A percentile compares a stretch with the other conserved stretches of the same genome.
phyloP scores from a whole-genome alignment of 176 grass and related monocot genomes.

The Oryza coarctata region DNA sequence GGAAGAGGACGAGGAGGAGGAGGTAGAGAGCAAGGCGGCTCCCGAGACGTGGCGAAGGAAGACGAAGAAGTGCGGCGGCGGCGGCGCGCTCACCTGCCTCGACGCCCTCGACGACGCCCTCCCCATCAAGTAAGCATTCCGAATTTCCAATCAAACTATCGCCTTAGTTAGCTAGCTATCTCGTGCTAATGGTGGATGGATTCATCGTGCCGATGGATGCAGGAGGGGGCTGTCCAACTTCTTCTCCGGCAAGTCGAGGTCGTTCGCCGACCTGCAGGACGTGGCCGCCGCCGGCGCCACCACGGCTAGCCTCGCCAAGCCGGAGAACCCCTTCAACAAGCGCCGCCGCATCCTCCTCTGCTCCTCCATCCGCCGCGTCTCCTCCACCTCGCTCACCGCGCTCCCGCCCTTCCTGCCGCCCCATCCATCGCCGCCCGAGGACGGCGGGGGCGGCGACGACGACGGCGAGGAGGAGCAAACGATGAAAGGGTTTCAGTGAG shows the following conservation, averaged over 20 bases:
- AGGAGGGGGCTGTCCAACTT: conserved; percentile 92
- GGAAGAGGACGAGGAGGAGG: conserved; percentile 30
- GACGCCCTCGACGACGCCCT: conserved; percentile 72
- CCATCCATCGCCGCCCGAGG: neutral
- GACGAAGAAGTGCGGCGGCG: neutral
- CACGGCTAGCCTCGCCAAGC: conserved; percentile 58
- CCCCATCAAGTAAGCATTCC: conserved; percentile 52
- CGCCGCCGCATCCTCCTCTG: conserved; percentile 62
- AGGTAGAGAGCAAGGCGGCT: conserved; percentile 33
- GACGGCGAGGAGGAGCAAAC: neutral
- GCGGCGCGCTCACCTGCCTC: conserved; percentile 37
- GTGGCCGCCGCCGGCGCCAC: conserved; percentile 31
- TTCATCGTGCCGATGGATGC: neutral
- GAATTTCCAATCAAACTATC: neutral
- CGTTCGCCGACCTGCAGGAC: conserved; percentile 82
- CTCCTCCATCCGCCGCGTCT: conserved; percentile 61
- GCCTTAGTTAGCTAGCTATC: neutral
- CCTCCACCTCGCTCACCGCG: conserved; percentile 50
- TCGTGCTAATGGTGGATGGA: neutral
- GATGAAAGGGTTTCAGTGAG: neutral
- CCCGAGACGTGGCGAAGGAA: neutral
- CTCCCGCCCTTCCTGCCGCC: conserved; percentile 57
- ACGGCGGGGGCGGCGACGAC: neutral
- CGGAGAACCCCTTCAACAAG: conserved; percentile 98
- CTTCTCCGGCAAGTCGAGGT: conserved; percentile 97